Base-by-base conservation (phyloP, 2,329 filamentous ascomycete genomes). In the Talaromyces sp. region DNA sequence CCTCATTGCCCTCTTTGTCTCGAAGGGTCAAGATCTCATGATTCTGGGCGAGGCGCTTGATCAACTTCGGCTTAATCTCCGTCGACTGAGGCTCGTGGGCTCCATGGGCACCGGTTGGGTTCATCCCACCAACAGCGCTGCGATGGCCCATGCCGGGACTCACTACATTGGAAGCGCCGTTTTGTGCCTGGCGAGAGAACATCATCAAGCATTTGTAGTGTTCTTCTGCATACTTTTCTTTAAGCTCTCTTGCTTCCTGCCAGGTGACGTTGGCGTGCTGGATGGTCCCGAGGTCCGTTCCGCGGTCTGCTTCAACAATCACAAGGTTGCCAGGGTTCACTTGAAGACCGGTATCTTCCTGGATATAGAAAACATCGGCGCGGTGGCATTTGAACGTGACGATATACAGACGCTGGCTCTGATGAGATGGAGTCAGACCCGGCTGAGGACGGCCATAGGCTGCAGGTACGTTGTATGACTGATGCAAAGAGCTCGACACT, bases 121-220 rank as follows among this genome's bases (percentile, higher is more conserved):
- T 89, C 87, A 92, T 91, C 46, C 89, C 89, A 62, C 89, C 89
- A 55, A 91, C 86, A 50, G 89, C 86, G 69, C 88, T 89, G 59
- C 85, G 86, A 17, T 53, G 51, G 24, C 59, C 59, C 10, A 61
- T 11, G 31, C 31, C 24, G 52, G 85, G 83, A 62, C 74, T 75
- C 53, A 75, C 71, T 5, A 74, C 72, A 56, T 73, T 75, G 13
- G 76, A 71, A 4, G 74, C 73, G 26, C 78, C 78, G 58, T 73
- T 73, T 64, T 73, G 81, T 66, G 78, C 90, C 71, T 86, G 90
- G 73, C 92, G 88, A 1, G 92, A 96, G 75, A 97, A 99, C 90
- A 98, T 95, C 89, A 98, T 96, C 58, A 99, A 83, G 91, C 93
- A 98, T 70, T 92, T 93, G 78, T 96, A 97, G 73, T 99, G 95